These are phyloP conservation scores for Diaporthe helianthi DNA, from an alignment of 2,329 filamentous ascomycete species.

Conservation along the genomic window DNA sequence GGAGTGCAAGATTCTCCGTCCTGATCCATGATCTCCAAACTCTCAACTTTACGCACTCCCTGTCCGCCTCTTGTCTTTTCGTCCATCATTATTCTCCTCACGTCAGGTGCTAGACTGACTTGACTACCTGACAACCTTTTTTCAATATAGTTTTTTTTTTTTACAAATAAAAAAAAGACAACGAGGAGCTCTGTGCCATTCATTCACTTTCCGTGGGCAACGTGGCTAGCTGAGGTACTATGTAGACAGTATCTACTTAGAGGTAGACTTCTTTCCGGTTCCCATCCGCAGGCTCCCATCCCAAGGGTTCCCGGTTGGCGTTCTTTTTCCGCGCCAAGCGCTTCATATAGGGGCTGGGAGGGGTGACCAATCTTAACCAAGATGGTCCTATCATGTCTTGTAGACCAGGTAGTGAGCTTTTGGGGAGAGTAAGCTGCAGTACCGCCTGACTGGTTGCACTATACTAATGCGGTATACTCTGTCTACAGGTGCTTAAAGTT, in stretches of 20 bases:
- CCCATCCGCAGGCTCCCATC: neutral
- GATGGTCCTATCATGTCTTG: conserved; percentile 6
- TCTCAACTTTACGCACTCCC: no score
- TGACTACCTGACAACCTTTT: neutral
- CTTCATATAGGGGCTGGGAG: neutral
- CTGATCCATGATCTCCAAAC: no score
- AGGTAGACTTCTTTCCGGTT: conserved; percentile 11
- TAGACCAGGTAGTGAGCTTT: neutral
- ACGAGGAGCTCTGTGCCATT: neutral
- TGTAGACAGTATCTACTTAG: no score
- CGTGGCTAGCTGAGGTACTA: no score
- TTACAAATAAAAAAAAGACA: no score
- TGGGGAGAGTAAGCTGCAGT: neutral
- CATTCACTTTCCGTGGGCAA: neutral
- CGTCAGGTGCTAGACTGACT: neutral
- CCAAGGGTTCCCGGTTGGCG: neutral
- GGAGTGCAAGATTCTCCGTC: no score
- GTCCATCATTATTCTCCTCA: no score
- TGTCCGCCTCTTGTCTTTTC: no score
- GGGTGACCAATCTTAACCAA: neutral
- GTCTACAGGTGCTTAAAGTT: no score
- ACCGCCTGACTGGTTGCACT: neutral
- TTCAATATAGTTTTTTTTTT: no score
- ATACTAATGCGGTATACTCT: no score
- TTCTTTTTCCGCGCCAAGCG: neutral